These are phyloP conservation scores for Blastobotrys americana DNA, from an alignment of 805 yeast genomes.

Conservation along the genomic window DNA sequence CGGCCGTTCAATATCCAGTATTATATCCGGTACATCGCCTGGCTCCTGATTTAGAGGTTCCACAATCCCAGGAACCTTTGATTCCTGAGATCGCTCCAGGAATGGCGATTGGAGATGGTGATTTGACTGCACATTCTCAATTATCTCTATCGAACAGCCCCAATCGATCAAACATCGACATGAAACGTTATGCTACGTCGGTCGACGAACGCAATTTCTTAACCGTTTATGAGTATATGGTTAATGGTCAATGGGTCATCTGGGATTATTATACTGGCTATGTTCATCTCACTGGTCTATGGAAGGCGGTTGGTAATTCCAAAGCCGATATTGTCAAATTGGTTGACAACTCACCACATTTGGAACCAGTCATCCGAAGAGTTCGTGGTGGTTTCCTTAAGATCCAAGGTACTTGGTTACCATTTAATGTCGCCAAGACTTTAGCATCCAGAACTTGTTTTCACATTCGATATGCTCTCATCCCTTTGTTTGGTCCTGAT, in stretches of 20 bases:
- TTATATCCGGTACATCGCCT: slow-evolving; percentile 24
- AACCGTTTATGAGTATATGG: slow-evolving; percentile 63
- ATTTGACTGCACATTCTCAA: not conserved
- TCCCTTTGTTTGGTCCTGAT: slow-evolving; percentile 70
- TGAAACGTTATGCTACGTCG: slow-evolving; percentile 51
- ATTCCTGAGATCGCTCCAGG: slow-evolving; percentile 4
- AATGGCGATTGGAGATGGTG: not conserved
- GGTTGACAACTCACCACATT: slow-evolving; percentile 54
- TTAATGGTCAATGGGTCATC: slow-evolving; percentile 66
- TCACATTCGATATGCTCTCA: slow-evolving; percentile 62
- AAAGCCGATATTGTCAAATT: slow-evolving; percentile 70
- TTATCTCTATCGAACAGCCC: slow-evolving; percentile 8
- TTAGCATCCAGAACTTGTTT: slow-evolving; percentile 72
- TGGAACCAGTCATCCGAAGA: slow-evolving; percentile 56
- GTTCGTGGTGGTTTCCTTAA: slow-evolving; percentile 87
- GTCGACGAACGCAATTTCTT: slow-evolving; percentile 64
- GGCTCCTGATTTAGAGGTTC: slow-evolving; percentile 14
- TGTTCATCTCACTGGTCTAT: slow-evolving; percentile 80
- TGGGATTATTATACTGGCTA: slow-evolving; percentile 84
- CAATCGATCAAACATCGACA: slow-evolving; percentile 13
- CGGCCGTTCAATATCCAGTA: not conserved
- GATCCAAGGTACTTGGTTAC: slow-evolving; percentile 93
- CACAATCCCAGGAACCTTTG: slow-evolving; percentile 15
- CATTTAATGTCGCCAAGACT: slow-evolving; percentile 56
- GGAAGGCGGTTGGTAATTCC: slow-evolving; percentile 66